A percentile compares a stretch with the other conserved stretches of the same genome.
These are phyloP conservation scores for Aspergillus transmontanensis DNA, from an alignment of 2,329 filamentous ascomycete species.

Conservation along the genomic window DNA sequence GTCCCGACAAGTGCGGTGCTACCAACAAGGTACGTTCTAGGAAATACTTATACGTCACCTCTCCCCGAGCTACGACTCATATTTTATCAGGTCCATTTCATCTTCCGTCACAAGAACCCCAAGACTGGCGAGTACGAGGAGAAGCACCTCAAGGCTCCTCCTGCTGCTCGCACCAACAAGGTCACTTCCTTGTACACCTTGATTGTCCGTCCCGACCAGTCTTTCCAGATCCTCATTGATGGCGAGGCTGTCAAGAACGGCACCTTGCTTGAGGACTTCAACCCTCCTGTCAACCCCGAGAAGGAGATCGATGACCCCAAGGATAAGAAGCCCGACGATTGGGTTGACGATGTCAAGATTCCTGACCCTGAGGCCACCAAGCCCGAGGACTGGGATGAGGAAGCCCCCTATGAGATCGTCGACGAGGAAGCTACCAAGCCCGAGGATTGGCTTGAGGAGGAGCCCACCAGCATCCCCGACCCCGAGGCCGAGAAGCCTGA, in stretches of 20 bases:
- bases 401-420: constrained; percentile 92
- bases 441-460: constrained; percentile 93
- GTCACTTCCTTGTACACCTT: constrained; percentile 93
- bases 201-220: constrained; percentile 95
- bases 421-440: constrained; percentile 90
- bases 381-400: constrained; percentile 99
- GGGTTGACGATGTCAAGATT: constrained; percentile 93
- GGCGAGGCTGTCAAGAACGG: constrained; percentile 86
- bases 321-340: constrained; percentile 91
- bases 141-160: constrained; percentile 90
- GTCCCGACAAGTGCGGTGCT: constrained; percentile 97
- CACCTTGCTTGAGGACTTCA: constrained; percentile 91
- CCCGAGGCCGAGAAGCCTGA: constrained; percentile 96
- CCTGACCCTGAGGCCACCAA: constrained; percentile 90
- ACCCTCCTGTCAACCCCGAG: constrained; percentile 86
- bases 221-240: constrained; percentile 88
- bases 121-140: constrained; percentile 99
- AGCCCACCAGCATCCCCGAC: constrained; percentile 80
- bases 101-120: constrained; percentile 99
- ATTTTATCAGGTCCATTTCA: constrained; percentile 71
- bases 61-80: constrained; percentile 5
- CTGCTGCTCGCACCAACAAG: constrained; percentile 86
- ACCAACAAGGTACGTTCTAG: constrained; percentile 86
- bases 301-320: constrained; percentile 94
- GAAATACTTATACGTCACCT: background rate